A percentile compares a stretch with the other conserved stretches of the same genome.
Evolutionary conservation across 2,329 filamentous ascomycete species (phyloP).

Genomic region (Fusarium subtropicale): DNA sequence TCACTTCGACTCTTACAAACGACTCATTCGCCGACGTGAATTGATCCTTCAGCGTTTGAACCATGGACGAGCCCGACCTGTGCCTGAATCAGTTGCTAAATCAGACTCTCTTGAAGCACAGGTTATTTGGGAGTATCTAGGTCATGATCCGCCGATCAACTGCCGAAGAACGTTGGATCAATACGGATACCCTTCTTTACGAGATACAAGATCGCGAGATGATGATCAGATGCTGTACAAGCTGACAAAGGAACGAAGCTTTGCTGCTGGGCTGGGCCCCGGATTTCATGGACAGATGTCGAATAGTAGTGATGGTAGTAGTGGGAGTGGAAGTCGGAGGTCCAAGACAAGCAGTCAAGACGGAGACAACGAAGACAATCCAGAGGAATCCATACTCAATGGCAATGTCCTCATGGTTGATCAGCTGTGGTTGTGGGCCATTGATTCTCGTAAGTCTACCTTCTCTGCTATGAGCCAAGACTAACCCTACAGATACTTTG

Average conservation of each 20-base stretch:
- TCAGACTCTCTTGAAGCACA: constrained; percentile 68
- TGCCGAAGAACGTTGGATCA: constrained; percentile 72
- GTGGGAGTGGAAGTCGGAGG: constrained; percentile 44
- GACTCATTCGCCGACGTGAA: constrained; percentile 66
- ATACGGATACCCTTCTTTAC: constrained; percentile 70
- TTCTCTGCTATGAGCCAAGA: fast-evolving
- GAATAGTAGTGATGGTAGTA: constrained; percentile 45
- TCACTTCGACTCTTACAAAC: constrained; percentile 73
- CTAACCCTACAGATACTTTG: constrained; percentile 57
- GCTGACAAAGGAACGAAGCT: constrained; percentile 63
- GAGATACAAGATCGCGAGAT: constrained; percentile 70
- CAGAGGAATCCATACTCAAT: constrained; percentile 57
- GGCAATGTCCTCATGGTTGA: constrained; percentile 75
- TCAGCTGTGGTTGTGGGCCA: constrained; percentile 71
- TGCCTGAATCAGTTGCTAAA: constrained; percentile 65
- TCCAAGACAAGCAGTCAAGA: constrained; percentile 48
- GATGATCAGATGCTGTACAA: constrained; percentile 77
- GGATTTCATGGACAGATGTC: constrained; percentile 49
- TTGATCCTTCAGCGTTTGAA: constrained; percentile 64
- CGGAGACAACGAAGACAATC: constrained; percentile 49
- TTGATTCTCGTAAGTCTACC: constrained; percentile 61
- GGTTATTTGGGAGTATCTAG: constrained; percentile 72
- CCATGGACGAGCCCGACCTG: constrained; percentile 67
- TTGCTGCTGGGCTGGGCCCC: constrained; percentile 36
- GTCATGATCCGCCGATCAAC: constrained; percentile 70